Conservation (phyloP, 176 grass and related monocot species). For the Saccharum spontaneum region DNA sequence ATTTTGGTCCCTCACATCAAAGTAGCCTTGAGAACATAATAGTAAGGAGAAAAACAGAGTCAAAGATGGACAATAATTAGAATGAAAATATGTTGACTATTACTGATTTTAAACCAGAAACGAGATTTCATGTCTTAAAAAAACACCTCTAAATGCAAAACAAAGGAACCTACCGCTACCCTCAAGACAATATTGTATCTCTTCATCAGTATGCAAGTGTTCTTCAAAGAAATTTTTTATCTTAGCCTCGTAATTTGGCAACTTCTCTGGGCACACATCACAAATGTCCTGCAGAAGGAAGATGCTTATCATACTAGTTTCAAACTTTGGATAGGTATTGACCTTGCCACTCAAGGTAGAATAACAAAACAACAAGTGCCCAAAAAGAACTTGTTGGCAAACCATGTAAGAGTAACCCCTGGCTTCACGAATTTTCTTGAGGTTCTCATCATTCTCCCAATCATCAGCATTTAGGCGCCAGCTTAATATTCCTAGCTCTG, state of each 20-base stretch:
- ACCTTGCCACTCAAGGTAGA: slow-evolving; percentile 1
- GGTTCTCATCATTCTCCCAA: slow-evolving; percentile 83
- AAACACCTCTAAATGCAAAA: slow-evolving; percentile 2
- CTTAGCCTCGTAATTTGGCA: slow-evolving; percentile 84
- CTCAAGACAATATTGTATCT: slow-evolving; percentile 92
- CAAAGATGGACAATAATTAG: not conserved
- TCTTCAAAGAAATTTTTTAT: slow-evolving; percentile 92
- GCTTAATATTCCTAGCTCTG: slow-evolving; percentile 85
- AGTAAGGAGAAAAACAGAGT: not conserved
- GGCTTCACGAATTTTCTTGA: slow-evolving; percentile 95
- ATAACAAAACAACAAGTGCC: not conserved
- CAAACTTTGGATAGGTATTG: not conserved
- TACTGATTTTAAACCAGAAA: not conserved
- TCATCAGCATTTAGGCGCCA: slow-evolving; percentile 74
- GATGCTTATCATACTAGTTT: slow-evolving; percentile 1
- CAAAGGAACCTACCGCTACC: slow-evolving; percentile 68
- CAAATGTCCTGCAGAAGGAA: slow-evolving; percentile 74
- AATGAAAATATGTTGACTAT: not conserved
- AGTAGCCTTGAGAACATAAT: slow-evolving; percentile 61
- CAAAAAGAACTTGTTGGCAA: slow-evolving; percentile 1
- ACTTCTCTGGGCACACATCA: slow-evolving; percentile 80
- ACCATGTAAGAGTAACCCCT: slow-evolving; percentile 92
- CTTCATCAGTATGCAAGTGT: slow-evolving; percentile 92
- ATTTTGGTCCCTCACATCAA: slow-evolving; percentile 80
- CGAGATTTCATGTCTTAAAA: not conserved